phyloP scores from a whole-genome alignment of 768 basidiomycete genomes.

The Lenzites betulinus region DNA sequence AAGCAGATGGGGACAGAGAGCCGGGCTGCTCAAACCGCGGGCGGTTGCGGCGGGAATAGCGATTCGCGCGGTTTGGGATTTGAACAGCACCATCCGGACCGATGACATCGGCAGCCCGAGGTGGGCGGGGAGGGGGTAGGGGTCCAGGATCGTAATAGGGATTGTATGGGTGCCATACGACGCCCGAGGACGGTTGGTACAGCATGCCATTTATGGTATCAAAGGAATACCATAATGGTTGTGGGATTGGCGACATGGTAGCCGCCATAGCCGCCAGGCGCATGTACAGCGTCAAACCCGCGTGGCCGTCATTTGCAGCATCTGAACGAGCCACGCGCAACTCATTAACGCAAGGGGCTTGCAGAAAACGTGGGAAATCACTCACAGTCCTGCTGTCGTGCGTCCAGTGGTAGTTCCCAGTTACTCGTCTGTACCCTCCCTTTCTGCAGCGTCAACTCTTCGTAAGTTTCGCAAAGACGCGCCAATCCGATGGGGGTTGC shows the following conservation, averaged over 20 bases:
- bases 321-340: conserved; percentile 42
- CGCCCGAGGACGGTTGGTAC: conserved; percentile 39
- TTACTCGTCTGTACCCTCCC: conserved; percentile 65
- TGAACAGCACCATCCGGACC: neutral
- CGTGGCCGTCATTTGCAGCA: conserved; percentile 72
- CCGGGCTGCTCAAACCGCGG: neutral
- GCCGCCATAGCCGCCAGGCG: conserved; percentile 47
- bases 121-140: conserved; percentile 52
- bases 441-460: conserved; percentile 53
- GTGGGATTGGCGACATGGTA: conserved; percentile 38
- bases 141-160: conserved; percentile 75
- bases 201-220: conserved; percentile 50
- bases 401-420: conserved; percentile 58
- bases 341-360: conserved; percentile 3
- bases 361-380: conserved; percentile 13
- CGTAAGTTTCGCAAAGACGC: conserved; percentile 63
- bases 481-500: conserved; percentile 60
- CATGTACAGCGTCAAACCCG: conserved; percentile 56
- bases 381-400: conserved; percentile 62
- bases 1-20: conserved; percentile 15
- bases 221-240: conserved; percentile 55
- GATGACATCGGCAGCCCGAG: neutral
- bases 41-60: conserved; percentile 9
- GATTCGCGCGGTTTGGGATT: neutral
- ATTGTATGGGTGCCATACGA: conserved; percentile 57